A percentile compares a stretch with the other conserved stretches of the same genome.
Evolutionary conservation across 2,329 filamentous ascomycete species (phyloP).

Genomic region (Apiospora marii): DNA sequence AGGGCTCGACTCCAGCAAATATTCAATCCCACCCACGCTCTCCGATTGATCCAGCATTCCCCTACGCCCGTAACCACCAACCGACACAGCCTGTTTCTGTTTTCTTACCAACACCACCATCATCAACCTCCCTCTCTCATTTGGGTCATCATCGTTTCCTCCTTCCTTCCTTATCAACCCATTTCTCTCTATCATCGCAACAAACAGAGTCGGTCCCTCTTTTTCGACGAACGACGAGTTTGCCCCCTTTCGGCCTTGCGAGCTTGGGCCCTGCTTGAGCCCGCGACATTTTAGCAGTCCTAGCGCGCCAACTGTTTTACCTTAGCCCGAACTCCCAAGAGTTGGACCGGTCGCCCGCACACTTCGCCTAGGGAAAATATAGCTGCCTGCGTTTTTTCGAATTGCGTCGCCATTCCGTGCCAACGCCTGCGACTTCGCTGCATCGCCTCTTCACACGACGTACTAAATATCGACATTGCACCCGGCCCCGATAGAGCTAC

Average conservation of each 20-base stretch:
- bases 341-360: constrained; percentile 1
- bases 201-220: neutral
- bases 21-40: constrained; percentile 2
- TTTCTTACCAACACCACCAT: neutral
- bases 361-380: constrained; percentile 8
- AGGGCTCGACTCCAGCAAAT: neutral
- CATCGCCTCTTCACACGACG: neutral
- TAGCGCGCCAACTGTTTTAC: constrained; percentile 20
- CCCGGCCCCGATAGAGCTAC: neutral
- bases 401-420: neutral
- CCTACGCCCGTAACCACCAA: neutral
- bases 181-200: neutral
- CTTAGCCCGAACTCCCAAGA: constrained; percentile 13
- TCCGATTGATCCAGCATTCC: neutral
- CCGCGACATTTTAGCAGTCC: constrained; percentile 9
- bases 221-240: neutral
- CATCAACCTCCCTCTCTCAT: neutral
- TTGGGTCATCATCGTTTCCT: neutral
- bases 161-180: neutral
- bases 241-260: neutral
- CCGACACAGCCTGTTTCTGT: neutral
- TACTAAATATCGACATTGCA: neutral
- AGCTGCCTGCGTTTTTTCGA: constrained; percentile 16
- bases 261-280: constrained; percentile 19
- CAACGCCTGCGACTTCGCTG: constrained; percentile 11